Evolutionary conservation across 2,329 filamentous ascomycete genomes (phyloP), one percentile per base, ranked within the genome.

Genomic region (Diaporthe capsici): DNA sequence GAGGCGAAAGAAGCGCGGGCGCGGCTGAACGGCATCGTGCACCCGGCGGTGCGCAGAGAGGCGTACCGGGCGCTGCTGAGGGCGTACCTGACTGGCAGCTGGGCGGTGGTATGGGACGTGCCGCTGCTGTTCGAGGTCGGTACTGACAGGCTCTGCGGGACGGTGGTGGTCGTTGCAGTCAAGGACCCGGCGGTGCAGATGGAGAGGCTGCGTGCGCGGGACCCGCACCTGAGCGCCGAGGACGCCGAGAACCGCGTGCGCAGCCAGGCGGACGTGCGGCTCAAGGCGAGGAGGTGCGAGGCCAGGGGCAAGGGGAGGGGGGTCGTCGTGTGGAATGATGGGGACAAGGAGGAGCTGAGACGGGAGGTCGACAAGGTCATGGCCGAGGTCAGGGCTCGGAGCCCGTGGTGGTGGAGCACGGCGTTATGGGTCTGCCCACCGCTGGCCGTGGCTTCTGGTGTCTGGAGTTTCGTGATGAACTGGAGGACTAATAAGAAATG

Each of bases 81-180:
- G 76, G 91, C 91, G 79, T 98, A 98, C 81, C 73, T 97, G 20
- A 85, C 85, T 1, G 96, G 97, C 0, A 83, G 92, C 82, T 97
- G 96, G 95, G 96, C 95, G 0, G 95, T 98, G 5, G 93, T 99
- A 49, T 88, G 98, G 22, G 97, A 99, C 82, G 93, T 99, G 12
- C 97, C 97, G 71, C 87, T 99, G 72, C 88, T 99, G 57, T 98
- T 98, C 80, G 97, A 99, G 87, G 93, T 92, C 79, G 92, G 92
- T 3, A 92, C 98, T 84, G 97, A 99, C 84, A 87, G 92, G 55
- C 91, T 98, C 79, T 98, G 96, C 82, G 95, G 95, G 5, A 92
- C 92, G 0, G 94, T 98, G 22, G 85, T 98, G 76, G 95, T 99
- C 0, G 96, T 98, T 2, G 95, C 93, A 0, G 95, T 98, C 28